phyloP scores from a whole-genome alignment of 75 land plant genomes.

The Picea sitchensis region DNA sequence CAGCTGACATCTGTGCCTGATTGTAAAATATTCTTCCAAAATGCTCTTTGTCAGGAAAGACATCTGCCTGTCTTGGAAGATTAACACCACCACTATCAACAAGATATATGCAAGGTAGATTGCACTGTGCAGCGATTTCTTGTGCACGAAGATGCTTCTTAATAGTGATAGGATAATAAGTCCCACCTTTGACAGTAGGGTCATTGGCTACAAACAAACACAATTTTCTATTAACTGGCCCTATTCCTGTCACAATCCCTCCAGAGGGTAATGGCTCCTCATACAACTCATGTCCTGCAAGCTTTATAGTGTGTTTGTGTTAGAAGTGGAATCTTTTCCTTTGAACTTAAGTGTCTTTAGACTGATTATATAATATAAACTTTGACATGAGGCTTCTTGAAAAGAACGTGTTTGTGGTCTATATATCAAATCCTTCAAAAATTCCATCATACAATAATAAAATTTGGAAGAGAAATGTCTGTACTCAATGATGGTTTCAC shows the following conservation, averaged over 20 bases:
- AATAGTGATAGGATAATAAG: slow-evolving; percentile 97
- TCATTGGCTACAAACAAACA: slow-evolving; percentile 99
- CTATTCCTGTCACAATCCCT: slow-evolving; percentile 95
- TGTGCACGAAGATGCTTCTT: slow-evolving; percentile 98
- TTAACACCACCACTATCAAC: slow-evolving; percentile 99
- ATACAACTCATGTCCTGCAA: slow-evolving; percentile 96
- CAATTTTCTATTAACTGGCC: slow-evolving; percentile 76
- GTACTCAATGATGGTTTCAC: too few species aligned
- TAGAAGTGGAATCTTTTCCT: background rate
- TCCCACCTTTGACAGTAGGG: slow-evolving; percentile 96
- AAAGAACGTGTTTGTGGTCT: too few species aligned
- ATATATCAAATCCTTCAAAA: too few species aligned
- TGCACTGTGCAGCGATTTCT: slow-evolving; percentile 91
- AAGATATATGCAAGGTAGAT: slow-evolving; percentile 87
- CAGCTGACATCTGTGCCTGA: slow-evolving; percentile 89
- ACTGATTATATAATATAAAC: background rate
- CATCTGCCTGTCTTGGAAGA: slow-evolving; percentile 97
- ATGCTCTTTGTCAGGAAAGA: slow-evolving; percentile 93
- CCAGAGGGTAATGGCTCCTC: slow-evolving; percentile 81
- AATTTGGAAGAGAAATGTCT: too few species aligned
- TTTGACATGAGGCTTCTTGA: too few species aligned
- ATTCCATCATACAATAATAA: too few species aligned
- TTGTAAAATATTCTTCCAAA: slow-evolving; percentile 99
- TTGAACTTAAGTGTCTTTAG: background rate
- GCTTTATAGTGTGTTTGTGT: slow-evolving; percentile 35